Evolutionary conservation across 2,329 filamentous ascomycete species (phyloP), one percentile per base, ranked within the genome.

Genomic region (Cordyceps javanica): DNA sequence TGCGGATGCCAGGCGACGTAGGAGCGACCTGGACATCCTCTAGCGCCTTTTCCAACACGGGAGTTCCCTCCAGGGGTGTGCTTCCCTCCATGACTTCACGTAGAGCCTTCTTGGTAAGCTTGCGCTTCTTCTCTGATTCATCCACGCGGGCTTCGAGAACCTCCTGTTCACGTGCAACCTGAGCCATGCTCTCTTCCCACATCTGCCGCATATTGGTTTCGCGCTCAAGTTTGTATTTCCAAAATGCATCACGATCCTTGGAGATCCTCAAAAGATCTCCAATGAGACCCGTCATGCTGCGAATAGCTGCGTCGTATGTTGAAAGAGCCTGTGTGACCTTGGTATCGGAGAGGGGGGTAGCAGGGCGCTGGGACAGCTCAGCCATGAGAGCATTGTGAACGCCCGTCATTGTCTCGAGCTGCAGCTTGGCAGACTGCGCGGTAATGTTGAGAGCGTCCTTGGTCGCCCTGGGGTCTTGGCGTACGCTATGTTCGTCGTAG

Each of bases 111-210:
- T 96, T 97, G 3, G 94, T 94, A 62, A 89, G 82, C 69, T 89
- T 92, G 58, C 91, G 84, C 78, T 96, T 97, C 68, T 89, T 83
- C 70, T 97, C 93, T 1, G 91, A 90, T 72, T 96, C 90, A 45
- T 90, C 91, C 60, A 97, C 89, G 59, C 87, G 88, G 36, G 85
- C 90, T 69, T 97, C 91, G 1, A 99, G 81, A 53, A 91, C 83
- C 72, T 97, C 94, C 66, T 99, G 94, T 70, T 99, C 94, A 57
- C 85, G 86, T 19, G 92, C 94, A n/a, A 99, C 89, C 66, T 92
- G 87, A 10, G 94, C 91, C 94, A 99, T 97, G 73, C 92, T 97
- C 67, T 99, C 94, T 73, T 99, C 94, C 94, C 94, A 99, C 85
- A 99, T 90, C 60, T 90, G 87, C 38, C 94, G 86, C 74, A 97